phyloP scores from a whole-genome alignment of 2,329 filamentous ascomycete species.

The Ceratocystis destructans region DNA sequence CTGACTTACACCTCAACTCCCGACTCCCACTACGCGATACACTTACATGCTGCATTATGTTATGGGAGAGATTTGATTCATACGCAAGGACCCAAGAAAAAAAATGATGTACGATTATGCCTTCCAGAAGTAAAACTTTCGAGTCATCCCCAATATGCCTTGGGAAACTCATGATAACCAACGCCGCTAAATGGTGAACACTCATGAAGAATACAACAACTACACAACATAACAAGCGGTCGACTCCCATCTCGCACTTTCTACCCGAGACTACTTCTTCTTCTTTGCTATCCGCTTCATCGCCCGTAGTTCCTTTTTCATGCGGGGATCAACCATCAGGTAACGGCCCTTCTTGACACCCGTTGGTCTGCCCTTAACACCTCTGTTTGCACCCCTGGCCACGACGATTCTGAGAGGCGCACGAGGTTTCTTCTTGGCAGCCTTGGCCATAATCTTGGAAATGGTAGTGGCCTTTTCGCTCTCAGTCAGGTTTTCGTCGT shows the following conservation, averaged over 20 bases:
- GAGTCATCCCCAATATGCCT: conserved; percentile 5
- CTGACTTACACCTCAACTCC: too few relatives aligned
- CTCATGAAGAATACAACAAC: too few relatives aligned
- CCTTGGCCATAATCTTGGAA: conserved; percentile 64
- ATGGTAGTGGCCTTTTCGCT: conserved; percentile 89
- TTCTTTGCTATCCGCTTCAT: conserved; percentile 68
- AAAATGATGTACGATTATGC: conserved; percentile 13
- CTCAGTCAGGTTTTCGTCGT: conserved; percentile 86
- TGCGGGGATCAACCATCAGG: conserved; percentile 85
- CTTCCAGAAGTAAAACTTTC: conserved; percentile 16
- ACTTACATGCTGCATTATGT: too few relatives aligned
- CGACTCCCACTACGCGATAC: too few relatives aligned
- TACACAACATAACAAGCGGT: conserved; percentile 8
- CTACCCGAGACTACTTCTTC: conserved; percentile 35
- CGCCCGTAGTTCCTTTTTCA: conserved; percentile 92
- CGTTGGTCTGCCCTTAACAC: conserved; percentile 70
- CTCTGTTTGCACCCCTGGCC: conserved; percentile 69
- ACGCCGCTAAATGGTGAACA: conserved; percentile 17
- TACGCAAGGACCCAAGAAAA: background rate
- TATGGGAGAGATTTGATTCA: too few relatives aligned
- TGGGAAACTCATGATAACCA: conserved; percentile 15
- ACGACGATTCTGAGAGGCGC: conserved; percentile 78
- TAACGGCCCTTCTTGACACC: conserved; percentile 84
- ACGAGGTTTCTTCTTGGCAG: conserved; percentile 74
- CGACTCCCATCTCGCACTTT: background rate